phyloP scores from a whole-genome alignment of 1,139 yeast genomes.

The Geotrichum bryndzae region DNA sequence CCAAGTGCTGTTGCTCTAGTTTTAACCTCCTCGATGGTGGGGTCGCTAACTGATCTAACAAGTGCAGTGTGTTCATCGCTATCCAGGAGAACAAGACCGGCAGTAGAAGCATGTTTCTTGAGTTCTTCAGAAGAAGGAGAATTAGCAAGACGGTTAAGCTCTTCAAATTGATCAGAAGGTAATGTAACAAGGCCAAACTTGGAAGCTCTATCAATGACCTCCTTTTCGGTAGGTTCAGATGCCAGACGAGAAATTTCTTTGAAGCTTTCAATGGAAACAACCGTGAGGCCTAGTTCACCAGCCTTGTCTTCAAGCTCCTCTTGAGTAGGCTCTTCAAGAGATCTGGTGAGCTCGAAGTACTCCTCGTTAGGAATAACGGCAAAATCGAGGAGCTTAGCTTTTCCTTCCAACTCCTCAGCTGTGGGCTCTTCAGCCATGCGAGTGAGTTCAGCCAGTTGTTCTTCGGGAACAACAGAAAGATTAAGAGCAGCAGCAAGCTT shows the following conservation, averaged over 20 bases:
- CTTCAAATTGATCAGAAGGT: conserved; percentile 17
- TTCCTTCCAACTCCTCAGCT: conserved; percentile 29
- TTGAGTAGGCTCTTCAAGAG: conserved; percentile 19
- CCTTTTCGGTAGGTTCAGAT: conserved; percentile 27
- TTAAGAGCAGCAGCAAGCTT: conserved; percentile 5
- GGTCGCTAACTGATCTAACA: conserved; percentile 11
- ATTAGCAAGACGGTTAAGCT: conserved; percentile 18
- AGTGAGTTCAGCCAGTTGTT: conserved; percentile 22
- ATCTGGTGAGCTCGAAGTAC: conserved; percentile 11
- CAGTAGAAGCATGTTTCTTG: conserved; percentile 1
- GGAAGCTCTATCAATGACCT: conserved; percentile 27
- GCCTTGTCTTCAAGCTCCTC: conserved; percentile 38
- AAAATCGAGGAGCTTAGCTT: conserved; percentile 5
- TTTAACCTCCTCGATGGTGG: conserved; percentile 31
- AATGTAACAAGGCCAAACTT: conserved; percentile 34
- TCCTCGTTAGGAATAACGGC: conserved; percentile 9
- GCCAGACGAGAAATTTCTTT: conserved; percentile 17
- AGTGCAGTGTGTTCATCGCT: conserved; percentile 25
- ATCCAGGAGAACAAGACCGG: conserved; percentile 21
- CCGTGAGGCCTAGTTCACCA: conserved; percentile 4
- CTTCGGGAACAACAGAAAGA: conserved; percentile 24
- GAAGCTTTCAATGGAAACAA: conserved; percentile 22
- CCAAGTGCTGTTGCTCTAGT: conserved; percentile 38
- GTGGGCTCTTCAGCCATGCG: conserved; percentile 25
- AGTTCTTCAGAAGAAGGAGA: conserved; percentile 18